Base-by-base conservation (phyloP, 1,139 yeast genomes). In the Debaryomyces nepalensis region DNA sequence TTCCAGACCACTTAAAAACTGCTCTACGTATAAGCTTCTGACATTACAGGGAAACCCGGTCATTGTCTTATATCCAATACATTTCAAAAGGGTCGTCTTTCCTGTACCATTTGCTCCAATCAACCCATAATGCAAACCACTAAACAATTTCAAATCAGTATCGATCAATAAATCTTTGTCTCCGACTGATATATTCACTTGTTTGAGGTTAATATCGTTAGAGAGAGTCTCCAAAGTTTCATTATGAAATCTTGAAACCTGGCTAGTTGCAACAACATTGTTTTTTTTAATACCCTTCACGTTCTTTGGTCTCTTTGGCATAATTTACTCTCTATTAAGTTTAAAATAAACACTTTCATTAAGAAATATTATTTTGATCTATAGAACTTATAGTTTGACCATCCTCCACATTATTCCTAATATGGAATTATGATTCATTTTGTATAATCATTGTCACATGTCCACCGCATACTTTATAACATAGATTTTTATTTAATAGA, bases 101-200 rank as follows among this genome's bases (percentile, higher is more conserved):
- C 99, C 99, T 58, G 97, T 89, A 73, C 99, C 99, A 65, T 93
- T 93, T 50, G 97, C 98, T 77, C 99, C 99, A 45, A 30, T 6
- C 5, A 30, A 30, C 10, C 33, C 30, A 16, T 30, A 30, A 19
- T 30, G 33, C 3, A 30, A 11, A 4, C 33, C 8, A 2, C 3
- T 8, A 16, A 34, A 34, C 22, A 34, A 34, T 34, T 18, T 11
- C 23, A 34, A 34, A 26, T 34, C 22, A 3, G 37, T 26, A 18
- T 34, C 31, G 19, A 24, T 24, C 26, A 34, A 18, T 18, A 34
- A 34, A 19, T 33, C 37, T n/a, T 14, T 33, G 12, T 12, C 30
- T 3, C 29, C 30, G 12, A 33, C 15, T 11, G 37, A 33, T 34
- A 34, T 12, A 19, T 26, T 23, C 23, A 34, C 31, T 24, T 34